Conservation (phyloP, 2,329 filamentous ascomycete genomes). For the Cytospora mali region DNA sequence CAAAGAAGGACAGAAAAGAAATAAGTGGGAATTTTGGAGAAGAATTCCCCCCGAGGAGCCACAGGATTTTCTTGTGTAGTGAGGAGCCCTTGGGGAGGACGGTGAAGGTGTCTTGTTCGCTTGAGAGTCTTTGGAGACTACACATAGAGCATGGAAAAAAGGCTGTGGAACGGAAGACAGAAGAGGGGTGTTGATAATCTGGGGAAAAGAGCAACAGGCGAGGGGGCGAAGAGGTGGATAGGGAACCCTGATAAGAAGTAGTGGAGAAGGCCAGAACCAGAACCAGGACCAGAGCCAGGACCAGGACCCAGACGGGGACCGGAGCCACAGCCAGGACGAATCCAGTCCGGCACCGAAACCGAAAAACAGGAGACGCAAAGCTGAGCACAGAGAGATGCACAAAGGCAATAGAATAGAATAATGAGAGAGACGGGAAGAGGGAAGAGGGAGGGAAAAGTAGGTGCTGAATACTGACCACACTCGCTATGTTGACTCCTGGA, state of each 20-base stretch:
- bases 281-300: constrained; percentile 11
- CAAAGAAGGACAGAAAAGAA: not conserved
- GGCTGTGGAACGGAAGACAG: constrained; percentile 20
- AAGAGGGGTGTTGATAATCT: constrained; percentile 15
- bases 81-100: constrained; percentile 4
- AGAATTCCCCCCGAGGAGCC: constrained; percentile 16
- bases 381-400: not conserved
- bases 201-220: constrained; percentile 18
- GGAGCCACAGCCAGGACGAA: too few relatives aligned
- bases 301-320: too few relatives aligned
- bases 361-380: not conserved
- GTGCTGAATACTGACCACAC: constrained; percentile 18
- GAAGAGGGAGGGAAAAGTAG: not conserved
- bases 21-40: constrained; percentile 17
- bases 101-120: constrained; percentile 8
- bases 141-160: constrained; percentile 13
- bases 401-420: not conserved
- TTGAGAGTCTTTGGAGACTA: not conserved
- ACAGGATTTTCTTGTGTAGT: constrained; percentile 7
- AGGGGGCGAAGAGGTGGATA: constrained; percentile 17
- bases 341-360: constrained; percentile 7
- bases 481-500: constrained; percentile 12
- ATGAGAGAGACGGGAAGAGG: not conserved
- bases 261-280: constrained; percentile 16
- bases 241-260: constrained; percentile 3